Base-by-base conservation (phyloP, 2,329 filamentous ascomycete species). In the Colletotrichum tofieldiae region DNA sequence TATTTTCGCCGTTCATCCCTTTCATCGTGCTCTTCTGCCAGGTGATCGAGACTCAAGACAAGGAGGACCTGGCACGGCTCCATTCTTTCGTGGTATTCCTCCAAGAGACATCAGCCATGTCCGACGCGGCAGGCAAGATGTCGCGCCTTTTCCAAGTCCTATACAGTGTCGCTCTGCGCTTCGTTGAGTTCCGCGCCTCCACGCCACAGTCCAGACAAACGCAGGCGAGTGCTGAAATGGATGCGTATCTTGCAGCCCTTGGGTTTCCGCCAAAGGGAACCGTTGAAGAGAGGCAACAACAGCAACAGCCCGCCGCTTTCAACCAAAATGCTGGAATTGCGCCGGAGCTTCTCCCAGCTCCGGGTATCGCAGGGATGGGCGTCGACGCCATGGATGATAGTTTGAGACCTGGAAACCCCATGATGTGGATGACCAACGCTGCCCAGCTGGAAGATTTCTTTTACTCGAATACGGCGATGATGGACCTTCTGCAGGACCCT, bases 61-160 rank as follows among this genome's bases (percentile, higher is more conserved):
- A 76, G 6, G 78, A 82, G 20, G 85, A 89, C 58, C 77, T 83
- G 29, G 79, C 80, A 5, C 87, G 88, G 29, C 83, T 91, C 0
- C 77, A 82, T 26, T 83, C 82, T 4, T 86, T 91, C 29, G 83
- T 87, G 54, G 76, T 80, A 5, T 90, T 87, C n/a, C 83, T 91
- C 0, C 85, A 87, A 65, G 83, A 85, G 0, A 84, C 86, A 2
- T 84, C 83, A 35, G 81, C 85, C 2, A 74, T 83, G 1, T 84
- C 82, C 1, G 77, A 89, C 65, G 87, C 87, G 0, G 86, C 88
- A 6, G 82, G 84, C 29, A 89, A 88, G 74, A 81, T 91, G 32
- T 85, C 89, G 73, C 88, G 86, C 35, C 83, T 92, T 16, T 91
- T 89, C 74, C 85, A 89, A 54, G 86, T 90, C 1, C 85, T 92